Conservation (phyloP, 2,329 filamentous ascomycete species). For the Sporothrix inflata region DNA sequence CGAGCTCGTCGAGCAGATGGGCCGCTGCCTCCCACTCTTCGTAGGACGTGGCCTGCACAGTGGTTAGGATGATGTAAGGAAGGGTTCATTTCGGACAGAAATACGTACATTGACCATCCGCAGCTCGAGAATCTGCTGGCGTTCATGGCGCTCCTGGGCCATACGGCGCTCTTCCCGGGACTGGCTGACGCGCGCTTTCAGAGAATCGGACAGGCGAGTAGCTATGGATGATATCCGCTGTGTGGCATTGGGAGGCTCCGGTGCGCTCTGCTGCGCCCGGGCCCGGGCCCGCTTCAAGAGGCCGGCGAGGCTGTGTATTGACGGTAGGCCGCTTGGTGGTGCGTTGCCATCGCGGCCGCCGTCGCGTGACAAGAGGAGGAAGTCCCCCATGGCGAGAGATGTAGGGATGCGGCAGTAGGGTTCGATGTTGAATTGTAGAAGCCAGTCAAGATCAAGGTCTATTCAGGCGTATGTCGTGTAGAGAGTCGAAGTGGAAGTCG, state of each 20-base stretch:
- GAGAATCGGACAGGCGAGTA: not conserved
- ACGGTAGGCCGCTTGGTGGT: not conserved
- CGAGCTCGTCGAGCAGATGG: conserved; percentile 74
- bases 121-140: conserved; percentile 28
- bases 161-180: conserved; percentile 22
- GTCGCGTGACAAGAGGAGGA: conserved; percentile 27
- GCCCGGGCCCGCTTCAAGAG: not conserved
- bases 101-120: conserved; percentile 33
- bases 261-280: not conserved
- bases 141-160: conserved; percentile 25
- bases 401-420: too few relatives aligned
- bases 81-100: not conserved
- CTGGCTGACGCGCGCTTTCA: conserved; percentile 6
- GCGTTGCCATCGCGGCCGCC: conserved; percentile 22
- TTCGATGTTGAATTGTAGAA: not conserved
- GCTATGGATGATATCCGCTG: conserved; percentile 28
- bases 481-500: not conserved
- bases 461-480: not conserved
- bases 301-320: conserved; percentile 8
- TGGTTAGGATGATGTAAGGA: not conserved
- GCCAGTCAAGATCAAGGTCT: too few relatives aligned
- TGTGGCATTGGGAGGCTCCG: not conserved
- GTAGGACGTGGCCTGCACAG: conserved; percentile 65
- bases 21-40: conserved; percentile 77
- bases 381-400: conserved; percentile 23